Base-by-base conservation (phyloP, 441 rosid species). In the Flueggea neowawraea region DNA sequence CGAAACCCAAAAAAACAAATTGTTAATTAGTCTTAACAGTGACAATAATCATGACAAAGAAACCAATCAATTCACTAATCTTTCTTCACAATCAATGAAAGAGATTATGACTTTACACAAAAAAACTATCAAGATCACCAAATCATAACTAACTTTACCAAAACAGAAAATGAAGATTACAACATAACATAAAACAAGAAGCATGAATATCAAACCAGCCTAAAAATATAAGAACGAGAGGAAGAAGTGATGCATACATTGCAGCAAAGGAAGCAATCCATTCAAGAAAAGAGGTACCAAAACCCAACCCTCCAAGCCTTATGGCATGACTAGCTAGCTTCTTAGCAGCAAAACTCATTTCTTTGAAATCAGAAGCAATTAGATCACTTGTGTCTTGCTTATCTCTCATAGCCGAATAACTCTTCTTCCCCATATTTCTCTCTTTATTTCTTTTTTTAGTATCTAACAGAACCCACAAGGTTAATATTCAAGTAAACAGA, bases 211-310 rank as follows among this genome's bases (percentile, higher is more conserved):
- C 6, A 16, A 54, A 17, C 36, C 9, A 13, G 32, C 6, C 5
- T 33, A 6, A 14, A 62, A 15, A 53, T 50, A 39, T 22, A 15
- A 61, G 15, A 39, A 14, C 48, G 49, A 57, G 15, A 57, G 49
- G 45, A 5, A 14, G 12, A 8, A 16, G 43, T 11, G 50, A 11
- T 12, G 62, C 78, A 67, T 65, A 88, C 97, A 90, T 84, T 4
- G 95, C 97, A 54, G 97, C 74, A 68, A 80, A 74, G 47, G 88
- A 82, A 55, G 95, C 83, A 31, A 84, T 31, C 87, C 95, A 84
- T 83, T 80, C 69, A 68, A 90, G 84, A 61, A 90, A 80, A 59
- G 86, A 49, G 55, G 91, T 79, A 4, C 87, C 97, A n/a, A 88
- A 86, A 4, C 75, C 88, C 32, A 79, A 57, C 14, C 90, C 87